These are phyloP conservation scores for Aspergillus ibericus DNA, from an alignment of 2,329 filamentous ascomycete species.

Conservation along the genomic window DNA sequence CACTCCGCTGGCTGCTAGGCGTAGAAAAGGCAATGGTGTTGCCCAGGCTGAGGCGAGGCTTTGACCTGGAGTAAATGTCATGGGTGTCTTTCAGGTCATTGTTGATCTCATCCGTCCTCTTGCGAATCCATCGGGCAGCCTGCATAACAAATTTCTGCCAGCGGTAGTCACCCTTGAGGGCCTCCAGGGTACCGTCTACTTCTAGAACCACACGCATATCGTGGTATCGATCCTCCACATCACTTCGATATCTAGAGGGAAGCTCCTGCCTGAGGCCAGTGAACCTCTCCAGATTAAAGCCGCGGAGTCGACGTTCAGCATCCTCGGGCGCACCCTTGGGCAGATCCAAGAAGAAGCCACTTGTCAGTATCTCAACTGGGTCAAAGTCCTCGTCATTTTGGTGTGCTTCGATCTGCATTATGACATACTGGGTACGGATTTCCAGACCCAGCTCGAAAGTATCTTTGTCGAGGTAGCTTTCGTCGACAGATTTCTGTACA, in stretches of 20 bases:
- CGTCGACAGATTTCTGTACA: slow-evolving; percentile 26
- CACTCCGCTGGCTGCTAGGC: background rate
- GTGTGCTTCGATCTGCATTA: slow-evolving; percentile 43
- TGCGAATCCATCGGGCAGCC: slow-evolving; percentile 49
- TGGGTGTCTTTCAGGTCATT: slow-evolving; percentile 36
- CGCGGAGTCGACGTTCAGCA: slow-evolving; percentile 21
- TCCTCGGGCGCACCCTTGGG: slow-evolving; percentile 17
- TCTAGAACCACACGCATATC: slow-evolving; percentile 41
- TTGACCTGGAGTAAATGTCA: slow-evolving; percentile 23
- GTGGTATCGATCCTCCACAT: slow-evolving; percentile 40
- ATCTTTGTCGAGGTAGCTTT: slow-evolving; percentile 41
- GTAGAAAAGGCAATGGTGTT: slow-evolving; percentile 15
- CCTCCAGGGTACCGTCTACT: slow-evolving; percentile 39
- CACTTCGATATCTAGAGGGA: slow-evolving; percentile 33
- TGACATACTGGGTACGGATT: slow-evolving; percentile 56
- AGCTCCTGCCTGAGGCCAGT: slow-evolving; percentile 41
- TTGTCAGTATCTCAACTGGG: slow-evolving; percentile 40
- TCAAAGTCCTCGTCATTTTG: slow-evolving; percentile 36
- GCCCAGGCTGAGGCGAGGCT: slow-evolving; percentile 19
- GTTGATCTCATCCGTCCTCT: slow-evolving; percentile 48
- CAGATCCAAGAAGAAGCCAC: slow-evolving; percentile 42
- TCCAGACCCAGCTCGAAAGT: slow-evolving; percentile 54
- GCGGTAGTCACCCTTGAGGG: slow-evolving; percentile 47
- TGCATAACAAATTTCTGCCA: slow-evolving; percentile 52
- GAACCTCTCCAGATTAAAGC: slow-evolving; percentile 33